Evolutionary conservation across 768 basidiomycete genomes (phyloP), one percentile per base, ranked within the genome.

Genomic region (Boletus reticulatus): DNA sequence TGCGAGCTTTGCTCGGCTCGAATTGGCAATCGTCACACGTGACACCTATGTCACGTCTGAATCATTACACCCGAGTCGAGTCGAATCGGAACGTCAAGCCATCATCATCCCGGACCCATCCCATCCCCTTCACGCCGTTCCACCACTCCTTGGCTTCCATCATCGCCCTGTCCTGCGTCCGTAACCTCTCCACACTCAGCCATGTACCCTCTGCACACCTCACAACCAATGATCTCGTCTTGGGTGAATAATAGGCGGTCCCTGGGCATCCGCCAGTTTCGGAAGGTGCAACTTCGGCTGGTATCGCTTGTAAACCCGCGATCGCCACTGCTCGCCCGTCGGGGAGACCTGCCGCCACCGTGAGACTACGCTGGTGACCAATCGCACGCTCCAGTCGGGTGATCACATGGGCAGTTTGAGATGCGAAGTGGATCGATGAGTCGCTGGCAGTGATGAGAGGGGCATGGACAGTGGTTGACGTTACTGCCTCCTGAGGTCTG

Each of bases 101-200:
- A 4, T 59, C 68, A 4, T 59, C 67, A 4, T 60, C 60, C 34
- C 56, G 8, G 17, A 62, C 67, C 63, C 65, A 60, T 7, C 71
- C 70, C 48, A 70, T 52, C 11, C 74, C 66, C 22, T 66, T 70
- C 13, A 84, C 72, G 3, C 92, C 91, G 66, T 89, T 91, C 89
- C 89, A 92, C 85, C 89, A 94, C 48, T 86, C 85, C 56, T 74
- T 79, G 4, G 84, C 85, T 14, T 64, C 65, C 56, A 90, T 58
- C 61, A 80, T 67, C 24, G 76, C 71, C 59, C 80, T 80, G 51
- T 83, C 82, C 59, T 87, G 84, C 56, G 84, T 82, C 63, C 88
- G 84, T 17, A 94, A 72, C 57, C 72, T 71, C 3, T 73, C 72
- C 2, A 91, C 82, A 47, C 74, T 72, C 17, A 92, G 62, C 47